Evolutionary conservation across 495 filamentous ascomycete species (phyloP).

Genomic region (Tuber microsphaerosporum): DNA sequence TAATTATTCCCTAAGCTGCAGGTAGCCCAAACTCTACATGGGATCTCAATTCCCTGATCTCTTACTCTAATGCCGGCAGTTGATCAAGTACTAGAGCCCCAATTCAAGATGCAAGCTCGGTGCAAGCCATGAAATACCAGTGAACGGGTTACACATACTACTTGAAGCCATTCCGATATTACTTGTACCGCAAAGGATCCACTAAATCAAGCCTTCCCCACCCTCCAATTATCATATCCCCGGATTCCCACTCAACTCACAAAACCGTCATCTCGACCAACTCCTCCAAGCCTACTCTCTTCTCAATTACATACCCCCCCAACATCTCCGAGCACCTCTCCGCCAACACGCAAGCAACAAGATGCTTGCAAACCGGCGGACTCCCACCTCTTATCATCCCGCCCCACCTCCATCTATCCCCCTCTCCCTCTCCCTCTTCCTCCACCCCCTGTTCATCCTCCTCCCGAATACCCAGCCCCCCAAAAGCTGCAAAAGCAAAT

Average conservation of each 20-base stretch:
- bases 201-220: neutral
- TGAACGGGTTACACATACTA: neutral
- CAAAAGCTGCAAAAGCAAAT: constrained; percentile 10
- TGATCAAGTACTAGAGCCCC: neutral
- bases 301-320: constrained; percentile 50
- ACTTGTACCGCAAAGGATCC: neutral
- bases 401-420: constrained; percentile 47
- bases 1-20: neutral
- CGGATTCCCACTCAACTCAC: neutral
- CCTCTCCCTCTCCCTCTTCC: neutral
- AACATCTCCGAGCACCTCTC: constrained; percentile 58
- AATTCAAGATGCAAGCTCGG: neutral
- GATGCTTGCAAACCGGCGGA: constrained; percentile 75
- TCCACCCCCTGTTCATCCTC: neutral
- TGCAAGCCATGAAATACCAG: neutral
- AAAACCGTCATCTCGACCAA: constrained; percentile 59
- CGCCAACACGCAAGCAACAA: constrained; percentile 75
- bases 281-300: constrained; percentile 55
- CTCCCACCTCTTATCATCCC: constrained; percentile 46
- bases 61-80: neutral
- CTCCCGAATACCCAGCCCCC: neutral
- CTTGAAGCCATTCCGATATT: neutral
- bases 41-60: neutral
- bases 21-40: neutral
- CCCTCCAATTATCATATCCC: neutral